These are phyloP conservation scores for Apium graveolens DNA, from an alignment of 129 eudicot species.

Conservation along the genomic window DNA sequence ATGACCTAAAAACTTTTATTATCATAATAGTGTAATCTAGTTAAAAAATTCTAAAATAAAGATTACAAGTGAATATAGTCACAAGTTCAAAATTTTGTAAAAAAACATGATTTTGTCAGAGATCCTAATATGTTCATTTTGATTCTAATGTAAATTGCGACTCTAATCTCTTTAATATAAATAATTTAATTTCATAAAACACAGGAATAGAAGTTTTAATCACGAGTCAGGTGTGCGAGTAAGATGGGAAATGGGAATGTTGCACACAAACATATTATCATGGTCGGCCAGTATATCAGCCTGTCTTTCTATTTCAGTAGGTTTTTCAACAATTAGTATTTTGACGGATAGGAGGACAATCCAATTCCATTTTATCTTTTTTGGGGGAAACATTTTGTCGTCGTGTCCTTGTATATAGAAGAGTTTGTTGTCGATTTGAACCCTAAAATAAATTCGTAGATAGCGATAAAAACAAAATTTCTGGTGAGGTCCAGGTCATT, in stretches of 20 bases:
- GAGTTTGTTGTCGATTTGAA: slow-evolving; percentile 1
- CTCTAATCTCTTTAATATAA: too few species aligned
- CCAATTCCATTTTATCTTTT: too few species aligned
- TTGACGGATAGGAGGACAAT: not conserved
- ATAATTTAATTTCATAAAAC: too few species aligned
- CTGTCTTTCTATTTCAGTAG: not conserved
- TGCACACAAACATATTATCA: not conserved
- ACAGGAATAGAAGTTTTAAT: not conserved
- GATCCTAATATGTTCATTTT: too few species aligned
- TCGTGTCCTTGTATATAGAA: not conserved
- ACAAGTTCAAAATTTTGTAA: too few species aligned
- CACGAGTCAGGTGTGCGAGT: slow-evolving; percentile 3
- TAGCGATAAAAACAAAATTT: not conserved
- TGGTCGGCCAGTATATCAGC: slow-evolving; percentile 1
- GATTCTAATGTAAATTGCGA: too few species aligned
- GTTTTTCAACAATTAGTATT: not conserved
- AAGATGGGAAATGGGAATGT: not conserved
- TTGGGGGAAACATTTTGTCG: not conserved
- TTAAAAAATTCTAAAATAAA: too few species aligned
- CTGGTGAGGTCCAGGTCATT: not conserved
- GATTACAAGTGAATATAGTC: too few species aligned
- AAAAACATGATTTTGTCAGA: too few species aligned
- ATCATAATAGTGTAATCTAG: too few species aligned
- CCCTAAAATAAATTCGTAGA: not conserved
- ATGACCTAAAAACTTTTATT: too few species aligned